Base-by-base conservation (phyloP, 306 rosid genomes). In the Chamaecrista fasciculata region DNA sequence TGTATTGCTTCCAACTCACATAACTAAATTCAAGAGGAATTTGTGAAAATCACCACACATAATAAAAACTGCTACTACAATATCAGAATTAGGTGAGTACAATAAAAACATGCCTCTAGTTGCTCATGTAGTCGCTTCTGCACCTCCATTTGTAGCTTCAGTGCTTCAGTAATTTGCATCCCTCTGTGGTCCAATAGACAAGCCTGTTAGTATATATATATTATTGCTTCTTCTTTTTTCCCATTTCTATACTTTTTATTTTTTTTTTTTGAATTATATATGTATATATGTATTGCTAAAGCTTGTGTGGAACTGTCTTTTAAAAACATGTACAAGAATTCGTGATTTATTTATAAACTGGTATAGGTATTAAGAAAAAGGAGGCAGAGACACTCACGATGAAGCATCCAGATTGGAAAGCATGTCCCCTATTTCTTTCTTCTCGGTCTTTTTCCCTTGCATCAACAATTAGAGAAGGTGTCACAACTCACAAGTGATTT, bases 71-170 rank as follows among this genome's bases (percentile, higher is more conserved):
- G 61, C 28, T 67, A 25, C 53, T 29, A 51, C 16, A 31, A 36
- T n/a, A 46, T n/a, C 69, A 62, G 49, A 67, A 43, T 67, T 14
- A 46, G 58, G 61, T 31, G 66, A 24, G 60, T 57, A 66, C 18
- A 40, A 71, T 8, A 46, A 79, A 69, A 88, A 40, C 84, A 52
- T 85, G 82, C 99, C 96, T 95, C 99, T 81, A 95, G 77, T 84
- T 95, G 99, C 76, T 95, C 99, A 73, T 95, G 99, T 28, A 95
- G 81, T 70, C 99, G 89, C 82, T 95, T 95, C 85, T 95, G 99
- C 67, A 95, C 99, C 80, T 95, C 99, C 99, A 95, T 95, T 79
- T 95, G 99, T 83, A 95, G 97, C 87, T 91, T 95, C 58, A 95
- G 84, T 39, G 99, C 97, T 83, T 95, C 99, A 15, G 96, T 95